These are phyloP conservation scores for Aleurites moluccanus DNA, from an alignment of 441 rosid genomes.

Conservation along the genomic window DNA sequence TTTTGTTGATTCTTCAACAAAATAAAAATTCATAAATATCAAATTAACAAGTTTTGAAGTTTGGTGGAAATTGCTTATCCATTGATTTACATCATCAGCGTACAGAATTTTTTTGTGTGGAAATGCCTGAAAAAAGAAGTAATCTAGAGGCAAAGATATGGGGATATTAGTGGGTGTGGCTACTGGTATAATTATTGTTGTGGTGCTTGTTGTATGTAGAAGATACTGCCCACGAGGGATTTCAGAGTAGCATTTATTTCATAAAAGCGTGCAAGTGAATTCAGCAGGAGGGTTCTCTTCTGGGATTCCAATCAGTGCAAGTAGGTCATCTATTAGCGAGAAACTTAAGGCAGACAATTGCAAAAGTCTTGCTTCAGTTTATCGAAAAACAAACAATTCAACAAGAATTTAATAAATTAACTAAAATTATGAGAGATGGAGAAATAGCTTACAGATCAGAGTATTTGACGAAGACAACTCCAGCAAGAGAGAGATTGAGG, in stretches of 20 bases:
- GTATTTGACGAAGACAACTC: no score
- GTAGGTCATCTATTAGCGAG: slow-evolving; percentile 37
- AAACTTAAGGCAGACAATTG: neutral
- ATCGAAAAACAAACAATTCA: no score
- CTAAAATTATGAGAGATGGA: no score
- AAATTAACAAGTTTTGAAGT: slow-evolving; percentile 36
- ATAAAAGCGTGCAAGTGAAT: slow-evolving; percentile 45
- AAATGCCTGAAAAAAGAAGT: slow-evolving; percentile 32
- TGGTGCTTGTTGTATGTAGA: slow-evolving; percentile 38
- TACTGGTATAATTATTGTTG: slow-evolving; percentile 35
- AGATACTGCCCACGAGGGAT: slow-evolving; percentile 38
- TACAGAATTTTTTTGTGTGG: slow-evolving; percentile 50
- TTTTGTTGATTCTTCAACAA: no score
- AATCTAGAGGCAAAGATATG: slow-evolving; percentile 36
- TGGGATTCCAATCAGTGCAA: slow-evolving; percentile 52
- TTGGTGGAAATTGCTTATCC: slow-evolving; percentile 67
- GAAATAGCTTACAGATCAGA: no score
- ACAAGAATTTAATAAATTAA: no score
- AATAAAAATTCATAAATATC: no score
- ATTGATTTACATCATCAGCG: slow-evolving; percentile 44
- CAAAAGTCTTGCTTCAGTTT: neutral
- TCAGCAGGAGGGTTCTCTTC: slow-evolving; percentile 47
- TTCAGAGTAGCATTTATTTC: slow-evolving; percentile 55
- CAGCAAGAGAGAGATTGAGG: no score
- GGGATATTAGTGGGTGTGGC: slow-evolving; percentile 47